Evolutionary conservation across 2,329 filamentous ascomycete species (phyloP).

Genomic region (Trichothecium roseum): DNA sequence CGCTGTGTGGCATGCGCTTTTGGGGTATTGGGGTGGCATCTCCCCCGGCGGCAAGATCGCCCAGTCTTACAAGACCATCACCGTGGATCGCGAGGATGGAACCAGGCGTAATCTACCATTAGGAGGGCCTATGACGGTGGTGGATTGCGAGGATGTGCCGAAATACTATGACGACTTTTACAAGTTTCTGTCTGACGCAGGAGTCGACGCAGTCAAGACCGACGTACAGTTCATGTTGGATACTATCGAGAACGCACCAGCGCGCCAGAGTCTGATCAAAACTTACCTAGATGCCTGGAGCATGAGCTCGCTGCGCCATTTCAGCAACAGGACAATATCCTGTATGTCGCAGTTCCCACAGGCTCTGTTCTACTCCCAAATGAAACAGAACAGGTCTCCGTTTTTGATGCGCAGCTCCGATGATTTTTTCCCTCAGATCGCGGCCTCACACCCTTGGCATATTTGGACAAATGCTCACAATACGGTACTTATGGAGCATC

Average conservation of each 20-base stretch:
- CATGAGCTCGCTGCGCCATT: constrained; percentile 65
- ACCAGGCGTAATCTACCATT: constrained; percentile 35
- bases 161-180: constrained; percentile 91
- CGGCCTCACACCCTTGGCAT: constrained; percentile 83
- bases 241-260: constrained; percentile 54
- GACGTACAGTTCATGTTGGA: constrained; percentile 90
- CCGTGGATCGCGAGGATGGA: constrained; percentile 37
- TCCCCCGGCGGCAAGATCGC: constrained; percentile 65
- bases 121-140: constrained; percentile 58
- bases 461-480: constrained; percentile 93
- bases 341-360: constrained; percentile 93
- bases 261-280: constrained; percentile 60
- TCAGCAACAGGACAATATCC: constrained; percentile 68
- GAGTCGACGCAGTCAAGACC: constrained; percentile 82
- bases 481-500: constrained; percentile 66
- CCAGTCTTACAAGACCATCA: constrained; percentile 65
- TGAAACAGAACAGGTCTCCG: constrained; percentile 64
- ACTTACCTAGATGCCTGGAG: constrained; percentile 83
- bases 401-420: constrained; percentile 77
- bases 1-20: constrained; percentile 86
- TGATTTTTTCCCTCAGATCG: constrained; percentile 81
- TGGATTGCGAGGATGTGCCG: constrained; percentile 63
- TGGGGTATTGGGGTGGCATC: constrained; percentile 88
- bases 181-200: constrained; percentile 59
- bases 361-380: constrained; percentile 73